A percentile compares a stretch with the other conserved stretches of the same genome.
Evolutionary conservation across 352 stramenopile species (phyloP).

Genomic region (Stramenopiles sp.): DNA sequence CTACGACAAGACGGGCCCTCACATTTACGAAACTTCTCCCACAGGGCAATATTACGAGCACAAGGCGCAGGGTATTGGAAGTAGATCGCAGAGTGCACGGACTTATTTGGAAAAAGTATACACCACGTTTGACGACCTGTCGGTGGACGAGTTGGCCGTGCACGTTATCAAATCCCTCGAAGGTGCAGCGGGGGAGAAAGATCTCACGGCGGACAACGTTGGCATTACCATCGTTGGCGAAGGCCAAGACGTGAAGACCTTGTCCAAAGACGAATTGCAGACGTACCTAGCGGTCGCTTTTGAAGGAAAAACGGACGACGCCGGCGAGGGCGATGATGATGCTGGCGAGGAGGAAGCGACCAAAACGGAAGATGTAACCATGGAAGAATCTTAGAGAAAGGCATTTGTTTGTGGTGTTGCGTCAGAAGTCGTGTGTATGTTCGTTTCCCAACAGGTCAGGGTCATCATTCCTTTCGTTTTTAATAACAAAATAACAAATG

Average conservation of each 20-base stretch:
- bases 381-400: too few species aligned
- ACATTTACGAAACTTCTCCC: constrained; percentile 94
- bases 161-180: constrained; percentile 86
- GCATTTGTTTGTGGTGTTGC: too few species aligned
- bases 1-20: constrained; percentile 80
- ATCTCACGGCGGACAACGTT: constrained; percentile 75
- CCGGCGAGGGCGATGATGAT: too few species aligned
- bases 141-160: constrained; percentile 84
- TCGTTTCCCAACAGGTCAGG: too few species aligned
- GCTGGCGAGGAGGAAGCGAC: too few species aligned
- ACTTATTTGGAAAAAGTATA: constrained; percentile 98
- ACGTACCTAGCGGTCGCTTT: constrained; percentile 57
- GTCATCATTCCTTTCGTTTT: too few species aligned
- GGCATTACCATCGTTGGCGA: constrained; percentile 79
- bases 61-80: constrained; percentile 89
- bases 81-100: constrained; percentile 80
- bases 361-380: too few species aligned
- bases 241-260: constrained; percentile 71
- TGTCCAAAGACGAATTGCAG: constrained; percentile 76
- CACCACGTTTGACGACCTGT: constrained; percentile 52
- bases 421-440: too few species aligned
- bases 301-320: too few species aligned
- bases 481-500: too few species aligned
- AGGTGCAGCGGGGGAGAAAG: constrained; percentile 33
- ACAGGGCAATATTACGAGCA: constrained; percentile 98